Evolutionary conservation across 164 flowering plant species (phyloP).

Genomic region (Houttuynia cordata): DNA sequence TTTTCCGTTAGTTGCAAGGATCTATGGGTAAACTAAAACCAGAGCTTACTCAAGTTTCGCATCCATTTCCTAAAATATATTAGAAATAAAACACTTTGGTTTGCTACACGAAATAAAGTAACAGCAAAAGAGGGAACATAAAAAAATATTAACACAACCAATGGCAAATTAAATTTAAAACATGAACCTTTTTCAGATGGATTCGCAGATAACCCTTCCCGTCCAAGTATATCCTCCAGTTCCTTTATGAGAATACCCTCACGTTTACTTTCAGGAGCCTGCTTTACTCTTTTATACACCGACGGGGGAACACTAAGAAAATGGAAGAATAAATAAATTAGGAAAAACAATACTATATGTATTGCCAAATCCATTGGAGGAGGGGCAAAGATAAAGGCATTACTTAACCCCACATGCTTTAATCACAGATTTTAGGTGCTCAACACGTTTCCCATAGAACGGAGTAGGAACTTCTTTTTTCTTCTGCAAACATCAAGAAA

Average conservation of each 20-base stretch:
- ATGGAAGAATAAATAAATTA: not conserved
- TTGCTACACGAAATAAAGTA: too few species aligned
- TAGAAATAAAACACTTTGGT: not conserved
- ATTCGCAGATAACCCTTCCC: conserved; percentile 69
- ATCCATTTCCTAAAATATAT: not conserved
- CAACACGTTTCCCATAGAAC: conserved; percentile 72
- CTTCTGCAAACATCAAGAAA: conserved; percentile 32
- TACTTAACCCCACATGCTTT: conserved; percentile 93
- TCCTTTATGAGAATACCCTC: conserved; percentile 63
- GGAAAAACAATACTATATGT: not conserved
- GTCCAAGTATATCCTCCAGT: conserved; percentile 63
- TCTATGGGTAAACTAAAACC: not conserved
- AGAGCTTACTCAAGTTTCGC: not conserved
- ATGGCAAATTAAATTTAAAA: not conserved
- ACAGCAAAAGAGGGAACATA: not conserved
- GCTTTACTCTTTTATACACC: conserved; percentile 76
- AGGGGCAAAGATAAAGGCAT: conserved; percentile 1
- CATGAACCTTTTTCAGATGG: conserved; percentile 80
- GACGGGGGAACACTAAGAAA: conserved; percentile 63
- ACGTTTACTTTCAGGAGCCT: conserved; percentile 73
- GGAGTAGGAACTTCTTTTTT: conserved; percentile 42
- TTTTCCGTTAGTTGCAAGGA: too few species aligned
- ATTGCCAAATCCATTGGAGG: not conserved
- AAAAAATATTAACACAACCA: too few species aligned
- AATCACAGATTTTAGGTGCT: conserved; percentile 71